Conservation (phyloP, 345 rosid genomes). For the Limnanthes douglasii region DNA sequence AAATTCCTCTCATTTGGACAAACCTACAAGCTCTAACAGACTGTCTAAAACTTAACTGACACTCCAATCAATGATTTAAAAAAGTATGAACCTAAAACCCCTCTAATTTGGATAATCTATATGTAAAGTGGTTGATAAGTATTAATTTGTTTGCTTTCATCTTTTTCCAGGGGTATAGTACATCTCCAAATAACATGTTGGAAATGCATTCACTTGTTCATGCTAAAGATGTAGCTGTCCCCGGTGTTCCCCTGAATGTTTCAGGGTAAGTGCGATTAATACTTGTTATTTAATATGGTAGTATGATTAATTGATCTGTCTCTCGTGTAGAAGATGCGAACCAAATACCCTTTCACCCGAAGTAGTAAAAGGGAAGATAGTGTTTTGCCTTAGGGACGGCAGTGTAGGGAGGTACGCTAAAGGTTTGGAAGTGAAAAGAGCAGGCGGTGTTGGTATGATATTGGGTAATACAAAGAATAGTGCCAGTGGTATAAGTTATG, state of each 20-base stretch:
- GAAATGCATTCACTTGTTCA: slow-evolving; percentile 37
- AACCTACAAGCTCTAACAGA: too few species aligned
- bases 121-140: background rate
- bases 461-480: slow-evolving; percentile 27
- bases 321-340: slow-evolving; percentile 52
- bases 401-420: slow-evolving; percentile 33
- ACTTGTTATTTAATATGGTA: background rate
- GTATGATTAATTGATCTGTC: background rate
- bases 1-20: too few species aligned
- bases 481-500: slow-evolving; percentile 18
- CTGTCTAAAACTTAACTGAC: too few species aligned
- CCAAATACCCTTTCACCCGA: slow-evolving; percentile 37
- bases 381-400: slow-evolving; percentile 61
- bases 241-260: slow-evolving; percentile 19
- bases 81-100: too few species aligned
- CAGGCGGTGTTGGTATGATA: slow-evolving; percentile 65
- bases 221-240: slow-evolving; percentile 39
- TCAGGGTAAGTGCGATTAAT: slow-evolving; percentile 19
- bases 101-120: background rate
- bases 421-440: slow-evolving; percentile 71
- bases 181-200: slow-evolving; percentile 28
- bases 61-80: too few species aligned
- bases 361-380: slow-evolving; percentile 63
- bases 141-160: slow-evolving; percentile 3
- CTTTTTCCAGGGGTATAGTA: slow-evolving; percentile 41